Evolutionary conservation across 1,284 basidiomycete genomes (phyloP).

Genomic region (Tilletia caries): DNA sequence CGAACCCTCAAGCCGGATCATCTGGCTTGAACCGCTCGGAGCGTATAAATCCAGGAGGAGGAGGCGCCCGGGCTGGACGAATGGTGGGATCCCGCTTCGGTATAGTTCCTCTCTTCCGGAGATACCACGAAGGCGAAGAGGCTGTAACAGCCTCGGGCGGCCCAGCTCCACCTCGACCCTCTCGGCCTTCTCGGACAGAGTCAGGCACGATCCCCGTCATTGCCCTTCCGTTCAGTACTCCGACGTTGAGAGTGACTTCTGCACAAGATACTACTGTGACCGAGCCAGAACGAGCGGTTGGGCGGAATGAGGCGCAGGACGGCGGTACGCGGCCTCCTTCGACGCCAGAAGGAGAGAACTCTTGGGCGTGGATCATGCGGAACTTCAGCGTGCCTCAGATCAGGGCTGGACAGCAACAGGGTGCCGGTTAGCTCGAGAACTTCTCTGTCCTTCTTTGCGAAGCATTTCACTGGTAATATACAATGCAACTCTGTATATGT

Average conservation of each 20-base stretch:
- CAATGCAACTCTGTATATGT: too few relatives aligned
- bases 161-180: not conserved
- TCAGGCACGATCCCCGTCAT: constrained; percentile 5
- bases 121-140: constrained; percentile 3
- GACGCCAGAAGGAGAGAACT: constrained; percentile 4
- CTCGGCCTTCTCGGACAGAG: not conserved
- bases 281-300: not conserved
- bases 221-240: not conserved
- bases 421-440: too few relatives aligned
- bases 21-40: not conserved
- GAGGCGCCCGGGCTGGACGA: not conserved
- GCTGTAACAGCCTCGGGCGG: not conserved
- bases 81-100: not conserved
- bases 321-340: not conserved
- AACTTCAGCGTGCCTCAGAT: constrained; percentile 6
- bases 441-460: too few relatives aligned
- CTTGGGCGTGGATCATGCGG: constrained; percentile 5
- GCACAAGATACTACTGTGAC: not conserved
- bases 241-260: not conserved
- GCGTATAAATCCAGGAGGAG: not conserved
- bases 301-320: not conserved
- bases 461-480: too few relatives aligned
- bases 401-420: too few relatives aligned
- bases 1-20: too few relatives aligned
- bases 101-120: constrained; percentile 1